Conservation (phyloP, 163 green algal genomes). For the Picocystis sp. region DNA sequence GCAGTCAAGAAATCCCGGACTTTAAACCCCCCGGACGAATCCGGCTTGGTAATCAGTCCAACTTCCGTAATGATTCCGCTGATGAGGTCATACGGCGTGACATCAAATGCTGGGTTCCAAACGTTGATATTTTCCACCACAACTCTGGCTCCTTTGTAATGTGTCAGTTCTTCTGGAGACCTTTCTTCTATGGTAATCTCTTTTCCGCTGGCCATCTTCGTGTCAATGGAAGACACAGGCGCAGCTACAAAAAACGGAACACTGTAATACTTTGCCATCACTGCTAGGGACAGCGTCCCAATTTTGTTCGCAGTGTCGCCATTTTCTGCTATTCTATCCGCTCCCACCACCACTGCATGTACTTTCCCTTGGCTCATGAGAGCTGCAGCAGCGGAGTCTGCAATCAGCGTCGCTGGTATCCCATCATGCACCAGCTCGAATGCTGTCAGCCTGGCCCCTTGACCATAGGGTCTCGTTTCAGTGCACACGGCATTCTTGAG, state of each 20-base stretch:
- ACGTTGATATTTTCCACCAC: conserved; percentile 53
- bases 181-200: conserved; percentile 84
- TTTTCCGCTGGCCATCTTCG: conserved; percentile 33
- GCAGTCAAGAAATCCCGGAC: conserved; percentile 22
- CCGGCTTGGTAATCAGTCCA: conserved; percentile 35
- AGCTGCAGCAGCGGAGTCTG: conserved; percentile 64
- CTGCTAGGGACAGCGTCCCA: conserved; percentile 29
- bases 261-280: conserved; percentile 35
- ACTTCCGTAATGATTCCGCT: conserved; percentile 86
- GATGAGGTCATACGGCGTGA: conserved; percentile 64
- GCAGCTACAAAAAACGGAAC: conserved; percentile 92
- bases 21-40: conserved; percentile 17
- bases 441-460: conserved; percentile 79
- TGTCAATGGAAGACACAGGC: conserved; percentile 76
- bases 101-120: conserved; percentile 93
- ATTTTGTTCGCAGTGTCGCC: conserved; percentile 52
- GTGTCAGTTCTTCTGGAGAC: conserved; percentile 36
- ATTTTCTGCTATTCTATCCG: conserved; percentile 81
- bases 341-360: conserved; percentile 83
- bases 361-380: conserved; percentile 59
- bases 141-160: conserved; percentile 35
- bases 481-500: conserved; percentile 68
- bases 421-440: conserved; percentile 85
- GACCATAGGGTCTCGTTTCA: conserved; percentile 91
- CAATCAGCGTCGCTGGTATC: conserved; percentile 75